Evolutionary conservation across 1,284 basidiomycete genomes (phyloP).

Genomic region (Neonothopanus nambi): DNA sequence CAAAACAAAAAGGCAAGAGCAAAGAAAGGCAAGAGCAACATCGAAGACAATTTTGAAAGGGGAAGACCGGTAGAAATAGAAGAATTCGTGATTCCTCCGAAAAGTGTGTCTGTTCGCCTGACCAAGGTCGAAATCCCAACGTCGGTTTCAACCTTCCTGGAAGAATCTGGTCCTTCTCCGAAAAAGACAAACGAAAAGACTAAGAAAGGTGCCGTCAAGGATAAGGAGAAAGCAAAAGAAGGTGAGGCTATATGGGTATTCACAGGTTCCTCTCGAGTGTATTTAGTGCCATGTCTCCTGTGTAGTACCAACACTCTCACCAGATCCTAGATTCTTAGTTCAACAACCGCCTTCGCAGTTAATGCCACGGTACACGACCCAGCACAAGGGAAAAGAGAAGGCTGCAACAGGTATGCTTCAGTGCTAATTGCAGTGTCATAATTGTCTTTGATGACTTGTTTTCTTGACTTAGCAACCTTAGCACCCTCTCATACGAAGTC

Average conservation of each 20-base stretch:
- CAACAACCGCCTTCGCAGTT: constrained; percentile 1
- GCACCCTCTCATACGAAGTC: too few species aligned
- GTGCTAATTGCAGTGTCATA: background rate
- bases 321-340: constrained; percentile 7
- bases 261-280: too few species aligned
- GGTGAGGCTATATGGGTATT: background rate
- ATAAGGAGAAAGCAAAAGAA: background rate
- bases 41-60: background rate
- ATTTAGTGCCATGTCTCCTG: background rate
- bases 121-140: constrained; percentile 5
- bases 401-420: background rate
- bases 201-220: background rate
- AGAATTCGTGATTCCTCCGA: constrained; percentile 2
- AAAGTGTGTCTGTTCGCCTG: constrained; percentile 3
- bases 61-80: background rate
- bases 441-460: too few species aligned
- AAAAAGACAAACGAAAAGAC: too few species aligned
- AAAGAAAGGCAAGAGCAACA: background rate
- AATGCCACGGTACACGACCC: background rate
- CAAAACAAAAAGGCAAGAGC: constrained; percentile 4
- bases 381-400: background rate
- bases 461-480: too few species aligned
- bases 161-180: background rate
- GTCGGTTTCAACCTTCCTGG: too few species aligned
- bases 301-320: background rate